Base-by-base conservation (phyloP, 768 basidiomycete species). In the Lactarius hengduanensis region DNA sequence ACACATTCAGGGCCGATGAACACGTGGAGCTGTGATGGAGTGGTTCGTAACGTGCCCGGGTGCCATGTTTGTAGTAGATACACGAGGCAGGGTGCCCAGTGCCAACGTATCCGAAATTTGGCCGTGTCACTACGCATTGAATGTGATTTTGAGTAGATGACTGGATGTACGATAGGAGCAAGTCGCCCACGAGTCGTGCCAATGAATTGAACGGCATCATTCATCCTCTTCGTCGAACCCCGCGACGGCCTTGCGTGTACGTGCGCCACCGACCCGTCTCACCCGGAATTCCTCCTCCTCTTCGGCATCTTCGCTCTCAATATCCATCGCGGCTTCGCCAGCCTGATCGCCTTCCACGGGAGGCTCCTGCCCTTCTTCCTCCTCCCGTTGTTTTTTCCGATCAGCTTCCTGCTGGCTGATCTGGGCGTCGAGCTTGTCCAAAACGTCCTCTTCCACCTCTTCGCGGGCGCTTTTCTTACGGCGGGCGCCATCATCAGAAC, bases 261-360 rank as follows among this genome's bases (percentile, higher is more conserved):
- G 83, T 36, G 84, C 77, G 20, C 79, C 79, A 26, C 71, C 80
- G 5, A 78, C 78, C 61, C 84, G 84, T 57, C 89, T 84, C 32
- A 90, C 84, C 62, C 82, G 83, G 69, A 86, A 81, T 68, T 90
- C 88, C 61, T 89, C 88, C 59, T 90, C 88, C 38, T 89, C 89
- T 43, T 80, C 76, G 7, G 54, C 70, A 61, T 86, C 86, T 69
- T 89, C 89, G 69, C 88, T 89, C 76, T 90, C 89, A 15, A 91
- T 82, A 61, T 90, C 89, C 85, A 90, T 89, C 20, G 80, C 84
- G 54, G 79, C 81, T 4, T 76, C 72, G 34, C 70, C 74, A 15
- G 72, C 78, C 63, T 71, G 71, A 72, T 68, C 78, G 74, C 30
- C 73, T 75, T 58, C 67, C 74, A 32, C 72, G 76, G 66, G 69